Conservation (phyloP, 148 eudicot genomes). For the Oxyria digyna region DNA sequence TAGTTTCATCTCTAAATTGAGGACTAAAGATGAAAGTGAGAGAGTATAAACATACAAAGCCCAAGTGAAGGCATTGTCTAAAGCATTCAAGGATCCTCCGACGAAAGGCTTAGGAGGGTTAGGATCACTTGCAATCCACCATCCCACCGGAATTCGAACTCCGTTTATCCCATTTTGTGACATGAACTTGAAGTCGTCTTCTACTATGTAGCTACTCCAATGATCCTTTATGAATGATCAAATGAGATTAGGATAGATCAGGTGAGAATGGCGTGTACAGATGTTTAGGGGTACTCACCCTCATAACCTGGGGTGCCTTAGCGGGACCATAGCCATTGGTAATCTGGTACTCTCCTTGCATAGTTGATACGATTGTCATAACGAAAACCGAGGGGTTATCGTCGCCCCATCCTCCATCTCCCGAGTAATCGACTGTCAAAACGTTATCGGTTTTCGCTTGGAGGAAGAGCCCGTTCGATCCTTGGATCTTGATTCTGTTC, state of each 20-base stretch:
- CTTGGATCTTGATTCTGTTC: not conserved
- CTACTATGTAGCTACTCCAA: constrained; percentile 51
- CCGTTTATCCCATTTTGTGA: constrained; percentile 47
- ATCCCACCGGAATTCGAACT: constrained; percentile 64
- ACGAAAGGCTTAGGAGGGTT: constrained; percentile 50
- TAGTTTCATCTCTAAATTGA: not conserved
- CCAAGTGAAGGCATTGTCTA: constrained; percentile 64
- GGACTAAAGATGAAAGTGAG: not conserved
- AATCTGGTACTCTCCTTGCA: constrained; percentile 53
- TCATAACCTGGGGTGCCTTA: constrained; percentile 34
- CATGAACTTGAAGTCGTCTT: constrained; percentile 55
- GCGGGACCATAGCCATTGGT: constrained; percentile 60
- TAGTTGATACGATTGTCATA: constrained; percentile 11
- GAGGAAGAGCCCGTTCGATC: constrained; percentile 8
- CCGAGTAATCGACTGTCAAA: constrained; percentile 54
- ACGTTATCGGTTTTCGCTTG: constrained; percentile 33
- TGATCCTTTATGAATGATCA: constrained; percentile 28
- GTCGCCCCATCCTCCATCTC: constrained; percentile 34
- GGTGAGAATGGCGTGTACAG: too few species aligned
- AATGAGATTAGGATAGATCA: not conserved
- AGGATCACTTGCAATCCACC: constrained; percentile 66
- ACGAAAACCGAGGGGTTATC: constrained; percentile 49
- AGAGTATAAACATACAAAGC: constrained; percentile 30
- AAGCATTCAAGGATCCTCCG: constrained; percentile 45
- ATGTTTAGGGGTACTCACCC: too few species aligned